Base-by-base conservation (phyloP, 306 rosid species). In the Chamaecrista fasciculata region DNA sequence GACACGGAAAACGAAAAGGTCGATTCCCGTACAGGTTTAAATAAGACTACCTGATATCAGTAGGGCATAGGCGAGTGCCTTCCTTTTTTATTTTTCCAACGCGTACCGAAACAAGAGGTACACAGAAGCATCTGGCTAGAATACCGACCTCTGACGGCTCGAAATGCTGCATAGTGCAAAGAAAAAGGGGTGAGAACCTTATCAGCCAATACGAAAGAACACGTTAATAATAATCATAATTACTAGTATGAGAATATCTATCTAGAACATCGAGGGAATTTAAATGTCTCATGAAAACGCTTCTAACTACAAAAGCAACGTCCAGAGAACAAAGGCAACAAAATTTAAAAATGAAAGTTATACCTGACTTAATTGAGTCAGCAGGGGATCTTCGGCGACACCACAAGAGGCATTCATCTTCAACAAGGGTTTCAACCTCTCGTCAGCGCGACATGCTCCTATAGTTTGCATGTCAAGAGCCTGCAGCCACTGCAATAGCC, bases 61-160 rank as follows among this genome's bases (percentile, higher is more conserved):
- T 80, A 50, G 98, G 98, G 58, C 81, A 86, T 40, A 90, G 64
- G 7, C 84, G 83, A 61, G 69, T 80, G 77, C 92, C 96, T 69
- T 83, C 91, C 90, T 82, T 83, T 74, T 67, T 77, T 62, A 93
- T 82, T 82, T 80, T 88, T 24, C 98, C 98, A 25, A 88, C 97
- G 18, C 98, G 97, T 11, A 93, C 69, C 2, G 98, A 88, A 53
- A 93, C 98, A 52, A 93, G 97, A 11, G 98, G 98, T 62, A 93
- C 83, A 66, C 97, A 93, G 72, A 93, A 93, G 87, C 98, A 93
- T 80, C 98, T 90, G 2, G 97, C 98, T 25, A 93, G 74, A 85
- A 93, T 86, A 15, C 94, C 97, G 63, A 93, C 97, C 72, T 93
- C 98, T 0, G 83, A 96, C 7, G 92, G 97, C 85, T 90, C 97